These are phyloP conservation scores for Zhuliangozyma blackwelliae DNA, from an alignment of 1,139 yeast genomes.

Conservation along the genomic window DNA sequence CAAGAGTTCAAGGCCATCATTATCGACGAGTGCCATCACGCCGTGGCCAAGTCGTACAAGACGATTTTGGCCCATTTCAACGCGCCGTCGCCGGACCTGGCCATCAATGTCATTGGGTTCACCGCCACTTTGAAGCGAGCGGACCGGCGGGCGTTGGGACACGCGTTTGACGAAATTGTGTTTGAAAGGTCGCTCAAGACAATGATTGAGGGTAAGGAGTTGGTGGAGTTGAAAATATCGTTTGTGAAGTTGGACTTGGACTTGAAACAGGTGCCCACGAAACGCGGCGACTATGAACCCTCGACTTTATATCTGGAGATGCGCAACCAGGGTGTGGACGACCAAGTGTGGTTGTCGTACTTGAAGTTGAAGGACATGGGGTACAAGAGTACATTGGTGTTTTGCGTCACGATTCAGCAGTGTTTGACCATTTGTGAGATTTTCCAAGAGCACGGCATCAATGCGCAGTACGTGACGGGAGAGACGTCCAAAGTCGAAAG, in stretches of 20 bases:
- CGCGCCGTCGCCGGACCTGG: conserved; percentile 39
- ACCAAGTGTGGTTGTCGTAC: conserved; percentile 45
- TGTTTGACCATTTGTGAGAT: conserved; percentile 51
- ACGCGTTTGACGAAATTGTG: conserved; percentile 69
- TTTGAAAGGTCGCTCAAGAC: conserved; percentile 63
- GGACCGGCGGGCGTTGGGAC: conserved; percentile 59
- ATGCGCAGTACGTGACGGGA: conserved; percentile 74
- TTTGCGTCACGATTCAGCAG: conserved; percentile 74
- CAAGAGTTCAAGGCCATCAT: conserved; percentile 64
- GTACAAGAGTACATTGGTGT: conserved; percentile 65
- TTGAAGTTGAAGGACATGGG: conserved; percentile 31
- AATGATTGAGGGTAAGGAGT: conserved; percentile 66
- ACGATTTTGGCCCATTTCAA: conserved; percentile 56
- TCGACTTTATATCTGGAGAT: conserved; percentile 50
- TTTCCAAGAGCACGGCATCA: conserved; percentile 57
- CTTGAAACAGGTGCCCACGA: conserved; percentile 26
- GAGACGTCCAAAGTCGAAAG: conserved; percentile 55
- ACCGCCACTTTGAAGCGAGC: conserved; percentile 76
- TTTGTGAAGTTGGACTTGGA: conserved; percentile 45
- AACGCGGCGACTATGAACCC: conserved; percentile 52
- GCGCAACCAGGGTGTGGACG: conserved; percentile 40
- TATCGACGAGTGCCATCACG: conserved; percentile 92
- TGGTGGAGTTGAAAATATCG: conserved; percentile 67
- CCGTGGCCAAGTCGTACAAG: conserved; percentile 68
- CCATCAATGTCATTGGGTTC: conserved; percentile 68